Base-by-base conservation (phyloP, 2,329 filamentous ascomycete species). In the Alternaria alternata region DNA sequence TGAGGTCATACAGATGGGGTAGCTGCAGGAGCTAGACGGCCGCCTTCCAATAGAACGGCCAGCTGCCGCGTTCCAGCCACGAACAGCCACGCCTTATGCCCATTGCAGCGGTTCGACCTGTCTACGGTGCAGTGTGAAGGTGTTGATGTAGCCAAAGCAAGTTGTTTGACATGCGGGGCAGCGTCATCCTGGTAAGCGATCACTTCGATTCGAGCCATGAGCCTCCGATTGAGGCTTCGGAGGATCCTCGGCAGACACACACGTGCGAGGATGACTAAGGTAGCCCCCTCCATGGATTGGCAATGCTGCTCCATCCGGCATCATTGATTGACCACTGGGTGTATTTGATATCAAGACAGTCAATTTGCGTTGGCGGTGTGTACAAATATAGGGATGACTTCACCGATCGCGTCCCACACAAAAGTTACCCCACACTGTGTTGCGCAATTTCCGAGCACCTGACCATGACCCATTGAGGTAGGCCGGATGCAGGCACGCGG, bases 11-110 rank as follows among this genome's bases (percentile, higher is more conserved):
- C 30, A 26, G 51, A 54, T 55, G 57, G 53, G 53, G 46, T 44
- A 59, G 54, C 42, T 54, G 66, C 69, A 64, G 60, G 54, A 59
- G 63, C 66, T 69, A 66, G 59, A 42, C 26, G 20, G 14, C 59
- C 57, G 51, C 51, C 53, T 57, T 51, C 69, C 69, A 71, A 69
- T 71, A 39, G 67, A 48, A 48, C 32, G 34, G 18, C 5, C 30
- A 18, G 49, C 32, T 39, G 44, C 59, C 39, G 41, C 34, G 51
- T 61, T 46, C 49, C 58, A 57, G 22, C 60, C 63, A 62, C 43
- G 62, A 59, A 58, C 38, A 61, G 64, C 18, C 38, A 44, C 49
- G 53, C 41, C 53, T 43, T 48, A 63, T 43, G n/a, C 61, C 63
- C 43, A 53, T 62, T 70, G 58, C 62, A 64, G 59, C 56, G n/a